Percentiles rank a stretch among this genome's conserved stretches.
phyloP scores from a whole-genome alignment of 164 flowering plant species.

The Magnolia changhungtana region DNA sequence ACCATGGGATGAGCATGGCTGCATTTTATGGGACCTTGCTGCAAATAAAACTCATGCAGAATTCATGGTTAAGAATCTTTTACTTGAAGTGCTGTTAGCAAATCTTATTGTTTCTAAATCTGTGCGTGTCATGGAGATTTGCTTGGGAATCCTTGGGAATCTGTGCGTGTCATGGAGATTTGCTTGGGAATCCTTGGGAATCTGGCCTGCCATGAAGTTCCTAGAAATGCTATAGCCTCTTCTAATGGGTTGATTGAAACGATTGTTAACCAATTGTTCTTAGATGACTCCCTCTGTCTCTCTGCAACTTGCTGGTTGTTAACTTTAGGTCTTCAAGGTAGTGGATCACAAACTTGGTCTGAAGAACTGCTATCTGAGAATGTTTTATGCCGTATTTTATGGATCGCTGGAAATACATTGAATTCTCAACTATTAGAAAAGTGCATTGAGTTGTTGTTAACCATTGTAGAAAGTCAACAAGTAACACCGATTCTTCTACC shows the following conservation, averaged over 20 bases:
- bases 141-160: constrained; percentile 80
- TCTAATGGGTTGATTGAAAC: constrained; percentile 47
- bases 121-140: constrained; percentile 73
- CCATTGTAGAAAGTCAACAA: constrained; percentile 49
- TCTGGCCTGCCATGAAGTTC: constrained; percentile 83
- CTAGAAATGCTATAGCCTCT: constrained; percentile 46
- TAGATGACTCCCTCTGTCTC: constrained; percentile 74
- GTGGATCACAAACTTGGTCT: constrained; percentile 52
- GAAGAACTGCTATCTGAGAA: constrained; percentile 54
- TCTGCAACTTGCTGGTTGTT: constrained; percentile 82
- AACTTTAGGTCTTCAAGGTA: constrained; percentile 66
- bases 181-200: constrained; percentile 81
- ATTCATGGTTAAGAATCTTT: constrained; percentile 85
- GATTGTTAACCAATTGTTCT: constrained; percentile 66
- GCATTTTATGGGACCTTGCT: constrained; percentile 94
- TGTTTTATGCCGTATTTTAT: constrained; percentile 57
- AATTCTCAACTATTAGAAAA: constrained; percentile 70
- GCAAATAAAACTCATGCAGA: constrained; percentile 74
- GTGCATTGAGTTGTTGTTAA: constrained; percentile 60
- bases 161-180: constrained; percentile 79
- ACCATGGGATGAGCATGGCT: constrained; percentile 90
- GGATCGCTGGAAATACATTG: constrained; percentile 83
- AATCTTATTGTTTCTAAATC: constrained; percentile 55
- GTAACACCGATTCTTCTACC: constrained; percentile 48
- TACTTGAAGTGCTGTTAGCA: constrained; percentile 78